Conservation (phyloP, 164 flowering plant genomes). For the Magnolia changhungtana region DNA sequence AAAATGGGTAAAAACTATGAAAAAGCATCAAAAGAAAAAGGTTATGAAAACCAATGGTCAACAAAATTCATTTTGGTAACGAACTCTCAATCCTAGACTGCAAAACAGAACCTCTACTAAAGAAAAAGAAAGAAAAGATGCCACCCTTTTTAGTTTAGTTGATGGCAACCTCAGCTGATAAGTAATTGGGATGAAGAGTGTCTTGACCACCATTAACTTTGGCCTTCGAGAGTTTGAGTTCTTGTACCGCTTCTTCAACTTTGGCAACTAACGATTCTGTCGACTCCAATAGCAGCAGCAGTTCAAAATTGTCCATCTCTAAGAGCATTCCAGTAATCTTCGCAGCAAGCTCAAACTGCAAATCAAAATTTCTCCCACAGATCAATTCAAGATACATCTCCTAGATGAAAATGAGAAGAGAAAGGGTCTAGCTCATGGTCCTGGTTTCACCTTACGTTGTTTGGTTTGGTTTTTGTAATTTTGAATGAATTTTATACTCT, state of each 20-base stretch:
- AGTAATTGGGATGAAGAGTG: constrained; percentile 36
- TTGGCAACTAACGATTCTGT: constrained; percentile 65
- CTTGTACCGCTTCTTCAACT: constrained; percentile 80
- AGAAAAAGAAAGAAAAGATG: no score
- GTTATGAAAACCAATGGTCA: no score
- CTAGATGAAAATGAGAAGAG: background rate
- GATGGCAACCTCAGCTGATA: constrained; percentile 63
- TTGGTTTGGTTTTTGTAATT: no score
- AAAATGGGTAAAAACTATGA: no score
- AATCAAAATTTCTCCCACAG: background rate
- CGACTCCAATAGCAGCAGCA: constrained; percentile 71
- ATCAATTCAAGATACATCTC: background rate
- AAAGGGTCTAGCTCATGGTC: background rate
- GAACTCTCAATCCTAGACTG: no score
- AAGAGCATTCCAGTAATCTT: constrained; percentile 90
- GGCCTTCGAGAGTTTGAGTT: constrained; percentile 58
- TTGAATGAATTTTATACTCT: no score
- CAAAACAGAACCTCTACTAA: no score
- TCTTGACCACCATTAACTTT: constrained; percentile 40
- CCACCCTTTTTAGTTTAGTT: constrained; percentile 18
- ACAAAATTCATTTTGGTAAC: no score
- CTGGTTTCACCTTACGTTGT: constrained; percentile 51
- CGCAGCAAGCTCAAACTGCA: constrained; percentile 68
- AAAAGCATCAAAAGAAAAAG: no score
- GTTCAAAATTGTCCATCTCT: constrained; percentile 83